Percentiles rank a stretch among this genome's conserved stretches.
Conservation (phyloP, 768 basidiomycete species). For the Tylopilus felleus region DNA sequence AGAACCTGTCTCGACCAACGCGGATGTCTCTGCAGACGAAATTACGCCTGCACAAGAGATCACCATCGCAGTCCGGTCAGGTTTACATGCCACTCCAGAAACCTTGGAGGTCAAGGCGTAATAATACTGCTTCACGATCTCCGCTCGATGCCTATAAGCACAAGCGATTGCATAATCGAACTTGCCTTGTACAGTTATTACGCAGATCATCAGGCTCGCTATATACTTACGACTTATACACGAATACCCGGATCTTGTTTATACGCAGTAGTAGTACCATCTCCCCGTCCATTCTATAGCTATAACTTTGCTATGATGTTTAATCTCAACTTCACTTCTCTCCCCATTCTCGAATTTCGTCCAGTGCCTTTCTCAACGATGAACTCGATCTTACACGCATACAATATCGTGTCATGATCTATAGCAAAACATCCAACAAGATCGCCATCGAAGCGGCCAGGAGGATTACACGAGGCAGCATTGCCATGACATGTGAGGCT, state of each 20-base stretch:
- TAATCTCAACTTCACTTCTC: too few relatives aligned
- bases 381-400: background rate
- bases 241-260: conserved; percentile 22
- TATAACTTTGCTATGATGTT: background rate
- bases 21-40: conserved; percentile 3
- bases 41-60: conserved; percentile 3
- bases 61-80: conserved; percentile 2
- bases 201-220: conserved; percentile 7
- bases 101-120: conserved; percentile 21
- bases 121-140: background rate
- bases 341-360: background rate
- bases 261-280: conserved; percentile 5
- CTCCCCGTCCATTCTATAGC: background rate
- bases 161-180: conserved; percentile 16
- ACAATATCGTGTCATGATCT: background rate
- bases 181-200: conserved; percentile 6
- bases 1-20: background rate
- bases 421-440: background rate
- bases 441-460: conserved; percentile 12
- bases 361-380: background rate
- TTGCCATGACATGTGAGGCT: conserved; percentile 6
- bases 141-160: conserved; percentile 19
- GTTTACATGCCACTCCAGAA: conserved; percentile 8
- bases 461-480: conserved; percentile 24
- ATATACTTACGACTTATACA: conserved; percentile 15